A percentile compares a stretch with the other conserved stretches of the same genome.
Evolutionary conservation across 176 grass and related monocot genomes (phyloP).

Genomic region (Ensete ventricosum): DNA sequence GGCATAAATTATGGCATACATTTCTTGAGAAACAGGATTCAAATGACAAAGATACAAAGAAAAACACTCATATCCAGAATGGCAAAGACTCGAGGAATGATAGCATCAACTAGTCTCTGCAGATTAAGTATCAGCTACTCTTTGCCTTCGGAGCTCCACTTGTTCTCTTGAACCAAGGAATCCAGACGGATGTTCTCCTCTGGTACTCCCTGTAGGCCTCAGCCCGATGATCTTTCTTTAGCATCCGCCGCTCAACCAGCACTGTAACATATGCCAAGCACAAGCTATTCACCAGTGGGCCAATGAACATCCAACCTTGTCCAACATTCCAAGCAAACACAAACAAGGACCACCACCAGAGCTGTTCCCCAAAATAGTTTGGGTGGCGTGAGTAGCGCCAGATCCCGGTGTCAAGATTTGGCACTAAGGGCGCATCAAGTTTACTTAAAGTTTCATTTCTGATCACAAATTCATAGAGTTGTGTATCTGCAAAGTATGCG

Average conservation of each 20-base stretch:
- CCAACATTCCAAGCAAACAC: slow-evolving; percentile 74
- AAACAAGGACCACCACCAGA: slow-evolving; percentile 87
- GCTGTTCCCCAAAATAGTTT: slow-evolving; percentile 82
- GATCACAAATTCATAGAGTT: slow-evolving; percentile 56
- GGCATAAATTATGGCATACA: neutral
- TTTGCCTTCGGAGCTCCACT: slow-evolving; percentile 19
- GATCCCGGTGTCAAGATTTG: slow-evolving; percentile 51
- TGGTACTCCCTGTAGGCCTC: slow-evolving; percentile 61
- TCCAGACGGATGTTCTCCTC: slow-evolving; percentile 64
- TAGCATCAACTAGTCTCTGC: neutral
- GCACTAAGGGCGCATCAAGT: slow-evolving; percentile 22
- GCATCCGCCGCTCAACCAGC: slow-evolving; percentile 64
- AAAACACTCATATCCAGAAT: neutral
- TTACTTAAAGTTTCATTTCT: slow-evolving; percentile 37
- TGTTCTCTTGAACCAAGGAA: slow-evolving; percentile 74
- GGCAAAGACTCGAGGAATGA: neutral
- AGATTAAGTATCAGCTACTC: no score
- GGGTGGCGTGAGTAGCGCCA: slow-evolving; percentile 91
- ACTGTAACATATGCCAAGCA: slow-evolving; percentile 81
- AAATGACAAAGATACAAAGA: neutral
- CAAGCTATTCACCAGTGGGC: slow-evolving; percentile 56
- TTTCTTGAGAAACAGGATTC: neutral
- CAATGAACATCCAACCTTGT: slow-evolving; percentile 60
- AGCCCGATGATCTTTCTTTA: slow-evolving; percentile 59
- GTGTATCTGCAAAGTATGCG: slow-evolving; percentile 69